Base-by-base conservation (phyloP, 1,284 basidiomycete species). In the Sporisorium iseilematis-ciliati region DNA sequence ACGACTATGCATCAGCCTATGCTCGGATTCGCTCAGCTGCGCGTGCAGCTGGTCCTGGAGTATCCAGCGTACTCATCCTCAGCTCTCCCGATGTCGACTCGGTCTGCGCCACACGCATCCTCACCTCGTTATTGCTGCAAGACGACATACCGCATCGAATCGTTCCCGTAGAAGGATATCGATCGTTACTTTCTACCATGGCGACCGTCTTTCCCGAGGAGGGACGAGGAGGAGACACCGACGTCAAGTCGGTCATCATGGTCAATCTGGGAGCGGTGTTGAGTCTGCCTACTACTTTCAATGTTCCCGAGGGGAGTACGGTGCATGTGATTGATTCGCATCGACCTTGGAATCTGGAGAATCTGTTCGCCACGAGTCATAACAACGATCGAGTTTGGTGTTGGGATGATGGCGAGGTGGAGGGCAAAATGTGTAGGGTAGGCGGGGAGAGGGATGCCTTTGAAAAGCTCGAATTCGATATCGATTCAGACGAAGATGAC, bases 71-170 rank as follows among this genome's bases (percentile, higher is more conserved):
- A 55, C 89, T 94, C 74, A 89, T 97, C 62, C 90, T 96, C 69
- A 92, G 93, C 50, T 91, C 93, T 4, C 92, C 93, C 12, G 93
- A 95, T 82, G 92, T 95, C 50, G 94, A 97, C 86, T 92, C 93
- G 16, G 87, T 97, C 7, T 95, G 93, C 86, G 94, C 94, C 6
- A 90, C 92, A 5, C 89, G 91, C 51, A 95, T 98, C 89, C 89
- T 99, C 49, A 91, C 91, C n/a, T 91, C 91, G 40, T 88, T 99
- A 21, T 91, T 99, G 86, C 92, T 91, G 75, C 93, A 96, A 77
- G 97, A 99, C 87, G 94, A 97, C 79, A 90, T 99, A 23, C 91
- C 92, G 82, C 92, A 97, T 86, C 90, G 93, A 46, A 90, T 95
- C 69, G 91, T 95, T 23, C 96, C 96, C n/a, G 91, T 98, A 1